Base-by-base conservation (phyloP, 805 yeast genomes). In the Ogataea ganodermae region DNA sequence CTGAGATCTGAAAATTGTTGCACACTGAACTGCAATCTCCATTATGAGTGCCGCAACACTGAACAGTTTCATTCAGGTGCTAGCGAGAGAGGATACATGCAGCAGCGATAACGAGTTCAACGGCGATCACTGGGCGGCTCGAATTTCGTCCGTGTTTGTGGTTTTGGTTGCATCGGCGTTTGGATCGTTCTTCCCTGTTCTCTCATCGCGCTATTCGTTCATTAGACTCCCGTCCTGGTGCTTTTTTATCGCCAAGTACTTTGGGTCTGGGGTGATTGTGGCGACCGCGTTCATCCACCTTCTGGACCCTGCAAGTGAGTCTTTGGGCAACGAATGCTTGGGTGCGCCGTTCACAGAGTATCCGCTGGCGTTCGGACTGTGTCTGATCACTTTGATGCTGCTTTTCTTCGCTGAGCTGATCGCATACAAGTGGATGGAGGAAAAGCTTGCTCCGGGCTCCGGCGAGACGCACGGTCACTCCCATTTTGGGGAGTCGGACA, bases 221-320 rank as follows among this genome's bases (percentile, higher is more conserved):
- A 71, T 84, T 36, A 69, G 80, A 52, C 56, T 84, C 49, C 89
- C 89, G 1, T 58, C 73, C 12, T 75, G 80, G 79, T 75, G 81
- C 53, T 84, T 84, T 66, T 83, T 84, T 61, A 63, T 81, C 40
- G 82, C 87, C 42, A 86, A 84, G 59, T 86, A 76, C 66, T 87
- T 87, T 61, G 95, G 95, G 51, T 83, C 91, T 3, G 95, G 95
- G 46, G 92, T 87, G 41, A 87, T 87, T 59, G 75, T 87, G 10
- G 87, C 92, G 12, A 87, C 95, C 1, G 88, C 91, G 0, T 85
- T 87, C 57, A 81, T 87, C 24, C 95, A 87, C 68, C 69, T 87
- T 50, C 66, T 87, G 49, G 74, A 79, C 51, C 92, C 89, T 0
- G 92, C 94, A 3, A 65, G 73, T 48, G 86, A 83, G 8, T 73